These are phyloP conservation scores for Adansonia gregorii DNA, from an alignment of 441 rosid species.

Conservation along the genomic window DNA sequence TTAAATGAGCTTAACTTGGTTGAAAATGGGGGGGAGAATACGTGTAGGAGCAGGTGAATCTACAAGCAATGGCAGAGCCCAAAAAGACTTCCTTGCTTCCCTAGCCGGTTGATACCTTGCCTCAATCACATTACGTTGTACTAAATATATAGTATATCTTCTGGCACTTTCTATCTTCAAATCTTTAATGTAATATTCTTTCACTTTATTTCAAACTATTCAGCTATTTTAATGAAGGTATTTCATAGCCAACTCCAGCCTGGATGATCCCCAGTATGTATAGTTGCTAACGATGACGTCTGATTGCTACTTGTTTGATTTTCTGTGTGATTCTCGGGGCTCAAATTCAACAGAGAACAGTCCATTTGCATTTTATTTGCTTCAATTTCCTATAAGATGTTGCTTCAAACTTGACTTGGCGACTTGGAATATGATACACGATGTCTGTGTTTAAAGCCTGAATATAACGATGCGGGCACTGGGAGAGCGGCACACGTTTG, in stretches of 20 bases:
- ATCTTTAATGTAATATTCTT: neutral
- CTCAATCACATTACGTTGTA: conserved; percentile 1
- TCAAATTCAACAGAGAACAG: neutral
- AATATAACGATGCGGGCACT: neutral
- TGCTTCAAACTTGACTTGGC: neutral
- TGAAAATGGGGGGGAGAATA: conserved; percentile 31
- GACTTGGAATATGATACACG: neutral
- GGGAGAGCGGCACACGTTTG: neutral
- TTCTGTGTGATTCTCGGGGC: neutral
- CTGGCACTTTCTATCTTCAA: neutral
- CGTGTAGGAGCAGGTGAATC: conserved; percentile 47
- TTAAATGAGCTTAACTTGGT: conserved; percentile 16
- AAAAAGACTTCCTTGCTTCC: conserved; percentile 46
- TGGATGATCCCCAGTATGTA: neutral
- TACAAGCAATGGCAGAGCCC: conserved; percentile 9
- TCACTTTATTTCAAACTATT: neutral
- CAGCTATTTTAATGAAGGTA: neutral
- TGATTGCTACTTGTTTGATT: neutral
- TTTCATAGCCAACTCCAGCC: neutral
- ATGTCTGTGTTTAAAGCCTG: neutral
- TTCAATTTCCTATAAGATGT: neutral
- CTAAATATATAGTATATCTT: neutral
- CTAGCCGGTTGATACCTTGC: conserved; percentile 46
- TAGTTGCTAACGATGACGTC: neutral
- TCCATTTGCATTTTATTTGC: neutral